Conservation (phyloP, 345 rosid genomes). For the Clausena lansium region DNA sequence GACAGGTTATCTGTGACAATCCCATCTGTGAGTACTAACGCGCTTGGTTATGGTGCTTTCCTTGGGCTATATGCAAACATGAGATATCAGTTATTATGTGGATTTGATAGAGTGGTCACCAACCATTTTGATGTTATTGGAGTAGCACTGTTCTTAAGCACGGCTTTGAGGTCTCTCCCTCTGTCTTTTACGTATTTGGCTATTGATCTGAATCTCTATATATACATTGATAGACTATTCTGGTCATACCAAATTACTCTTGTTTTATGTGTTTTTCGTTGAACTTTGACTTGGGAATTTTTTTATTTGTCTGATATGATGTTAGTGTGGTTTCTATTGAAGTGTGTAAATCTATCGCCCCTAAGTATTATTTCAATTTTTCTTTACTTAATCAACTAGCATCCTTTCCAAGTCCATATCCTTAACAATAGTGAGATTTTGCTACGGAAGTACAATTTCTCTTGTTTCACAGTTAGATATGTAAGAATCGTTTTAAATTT, state of each 20-base stretch:
- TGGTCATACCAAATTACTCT: neutral
- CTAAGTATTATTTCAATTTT: neutral
- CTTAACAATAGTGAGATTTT: neutral
- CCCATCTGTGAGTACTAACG: slow-evolving; percentile 63
- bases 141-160: slow-evolving; percentile 76
- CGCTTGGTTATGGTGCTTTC: slow-evolving; percentile 88
- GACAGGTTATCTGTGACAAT: slow-evolving; percentile 76
- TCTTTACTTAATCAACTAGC: neutral
- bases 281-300: neutral
- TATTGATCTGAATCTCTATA: neutral
- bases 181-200: neutral
- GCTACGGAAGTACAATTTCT: neutral
- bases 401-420: neutral
- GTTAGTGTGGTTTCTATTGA: neutral
- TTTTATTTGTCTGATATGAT: neutral
- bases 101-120: slow-evolving; percentile 65
- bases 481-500: neutral
- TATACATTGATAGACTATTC: neutral
- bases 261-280: neutral
- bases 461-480: neutral
- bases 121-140: slow-evolving; percentile 92
- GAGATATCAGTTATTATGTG: slow-evolving; percentile 80
- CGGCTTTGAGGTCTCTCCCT: slow-evolving; percentile 68
- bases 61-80: slow-evolving; percentile 81
- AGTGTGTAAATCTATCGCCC: neutral